Conservation (phyloP, 2,329 filamentous ascomycete genomes). For the Cladophialophora bantiana region DNA sequence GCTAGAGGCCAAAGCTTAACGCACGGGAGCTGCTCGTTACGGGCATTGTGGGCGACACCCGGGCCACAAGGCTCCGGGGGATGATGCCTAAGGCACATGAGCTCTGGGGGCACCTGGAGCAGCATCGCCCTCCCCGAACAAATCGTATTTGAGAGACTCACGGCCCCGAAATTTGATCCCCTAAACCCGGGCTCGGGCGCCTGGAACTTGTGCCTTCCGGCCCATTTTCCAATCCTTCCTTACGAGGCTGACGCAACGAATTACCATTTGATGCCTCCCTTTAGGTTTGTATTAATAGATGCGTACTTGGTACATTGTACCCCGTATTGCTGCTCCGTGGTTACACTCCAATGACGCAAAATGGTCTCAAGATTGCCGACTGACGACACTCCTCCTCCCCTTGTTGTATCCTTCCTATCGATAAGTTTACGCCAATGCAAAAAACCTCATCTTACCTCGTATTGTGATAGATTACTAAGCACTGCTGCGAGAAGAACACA, state of each 20-base stretch:
- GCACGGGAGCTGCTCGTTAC: neutral
- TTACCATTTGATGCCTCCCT: neutral
- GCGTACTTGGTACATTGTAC: no score
- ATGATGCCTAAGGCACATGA: neutral
- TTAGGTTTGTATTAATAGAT: neutral
- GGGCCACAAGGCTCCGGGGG: neutral
- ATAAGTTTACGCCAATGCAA: neutral
- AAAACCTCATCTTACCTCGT: neutral
- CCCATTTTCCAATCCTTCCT: neutral
- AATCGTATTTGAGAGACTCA: neutral
- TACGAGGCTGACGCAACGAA: neutral
- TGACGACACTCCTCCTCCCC: no score
- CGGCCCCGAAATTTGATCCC: neutral
- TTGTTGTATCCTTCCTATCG: no score
- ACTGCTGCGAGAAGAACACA: neutral
- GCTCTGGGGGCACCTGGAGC: neutral
- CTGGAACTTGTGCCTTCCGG: conserved; percentile 1
- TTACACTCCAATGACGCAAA: no score
- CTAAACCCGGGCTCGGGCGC: neutral
- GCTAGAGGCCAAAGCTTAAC: conserved; percentile 1
- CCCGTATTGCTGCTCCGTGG: neutral
- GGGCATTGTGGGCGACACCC: neutral
- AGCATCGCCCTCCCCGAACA: conserved; percentile 4
- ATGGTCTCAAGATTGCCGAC: no score
- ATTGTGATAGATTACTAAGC: neutral